These are phyloP conservation scores for Caryopteris hybrid DNA, from an alignment of 305 asterid genomes.

Conservation along the genomic window DNA sequence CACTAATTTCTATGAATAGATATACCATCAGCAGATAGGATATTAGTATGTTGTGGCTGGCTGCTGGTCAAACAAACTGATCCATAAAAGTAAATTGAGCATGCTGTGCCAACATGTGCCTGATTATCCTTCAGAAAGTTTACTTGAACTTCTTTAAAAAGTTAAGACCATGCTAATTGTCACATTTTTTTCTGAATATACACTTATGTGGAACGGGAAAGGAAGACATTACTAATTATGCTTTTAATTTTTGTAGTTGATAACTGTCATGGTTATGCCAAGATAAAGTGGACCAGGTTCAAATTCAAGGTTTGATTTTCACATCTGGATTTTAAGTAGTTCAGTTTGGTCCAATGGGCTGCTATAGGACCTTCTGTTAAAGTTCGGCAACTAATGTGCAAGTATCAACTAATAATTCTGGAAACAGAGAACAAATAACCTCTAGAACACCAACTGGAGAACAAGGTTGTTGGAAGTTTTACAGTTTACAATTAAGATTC, in stretches of 20 bases:
- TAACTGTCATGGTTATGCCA: not conserved
- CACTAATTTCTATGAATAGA: not conserved
- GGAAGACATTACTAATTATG: too few relatives aligned
- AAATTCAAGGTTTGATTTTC: not conserved
- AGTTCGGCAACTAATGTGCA: not conserved
- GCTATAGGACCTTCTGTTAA: not conserved
- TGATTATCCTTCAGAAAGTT: not conserved
- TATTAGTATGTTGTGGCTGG: not conserved
- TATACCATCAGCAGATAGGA: not conserved
- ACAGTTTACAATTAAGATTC: slow-evolving; percentile 4
- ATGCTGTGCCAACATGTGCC: not conserved
- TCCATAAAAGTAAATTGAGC: not conserved
- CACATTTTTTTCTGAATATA: not conserved
- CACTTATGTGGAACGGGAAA: not conserved
- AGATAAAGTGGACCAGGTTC: not conserved
- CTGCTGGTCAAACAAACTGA: not conserved
- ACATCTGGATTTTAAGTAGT: slow-evolving; percentile 6
- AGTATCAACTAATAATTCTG: not conserved
- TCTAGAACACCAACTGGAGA: not conserved
- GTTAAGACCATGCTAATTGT: not conserved
- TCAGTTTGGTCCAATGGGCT: not conserved
- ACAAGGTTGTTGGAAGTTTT: not conserved
- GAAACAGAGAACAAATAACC: not conserved
- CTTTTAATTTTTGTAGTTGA: not conserved
- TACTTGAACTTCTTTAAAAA: not conserved